phyloP scores from a whole-genome alignment of 2,329 filamentous ascomycete genomes.

The Fusarium piperis region DNA sequence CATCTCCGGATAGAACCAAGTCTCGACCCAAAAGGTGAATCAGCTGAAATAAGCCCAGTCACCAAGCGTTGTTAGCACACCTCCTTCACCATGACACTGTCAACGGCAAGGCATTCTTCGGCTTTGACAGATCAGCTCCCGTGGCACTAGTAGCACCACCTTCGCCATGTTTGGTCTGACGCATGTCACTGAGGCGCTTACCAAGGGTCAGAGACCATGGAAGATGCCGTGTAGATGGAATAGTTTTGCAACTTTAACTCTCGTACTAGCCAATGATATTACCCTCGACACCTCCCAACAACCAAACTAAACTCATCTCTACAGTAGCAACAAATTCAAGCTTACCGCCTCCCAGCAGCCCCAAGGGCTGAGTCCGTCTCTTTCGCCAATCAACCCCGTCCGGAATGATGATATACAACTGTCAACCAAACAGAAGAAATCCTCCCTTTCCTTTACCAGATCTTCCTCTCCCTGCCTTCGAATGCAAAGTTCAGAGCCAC shows the following conservation, averaged over 20 bases:
- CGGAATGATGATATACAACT: slow-evolving; percentile 7
- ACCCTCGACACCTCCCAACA: neutral
- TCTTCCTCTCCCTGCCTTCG: slow-evolving; percentile 69
- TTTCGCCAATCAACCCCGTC: slow-evolving; percentile 14
- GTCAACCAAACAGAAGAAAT: neutral
- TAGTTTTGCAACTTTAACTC: slow-evolving; percentile 5
- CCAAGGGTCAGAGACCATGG: neutral
- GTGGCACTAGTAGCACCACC: neutral
- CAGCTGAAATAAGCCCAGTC: neutral
- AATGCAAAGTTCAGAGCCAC: slow-evolving; percentile 84
- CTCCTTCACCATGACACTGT: neutral
- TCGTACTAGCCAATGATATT: slow-evolving; percentile 17
- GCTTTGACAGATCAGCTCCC: neutral
- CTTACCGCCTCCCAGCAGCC: slow-evolving; percentile 2
- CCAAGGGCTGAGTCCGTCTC: neutral
- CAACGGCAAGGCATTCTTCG: neutral
- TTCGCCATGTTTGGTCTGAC: neutral
- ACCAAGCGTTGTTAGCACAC: neutral
- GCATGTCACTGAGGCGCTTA: neutral
- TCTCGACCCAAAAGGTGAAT: neutral
- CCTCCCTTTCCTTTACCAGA: slow-evolving; percentile 55
- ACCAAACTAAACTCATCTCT: neutral
- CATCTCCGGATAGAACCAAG: neutral
- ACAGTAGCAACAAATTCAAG: slow-evolving; percentile 2
- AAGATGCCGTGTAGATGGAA: neutral